Conservation (phyloP, 2,329 filamentous ascomycete species). For the Ophiostoma sp. region DNA sequence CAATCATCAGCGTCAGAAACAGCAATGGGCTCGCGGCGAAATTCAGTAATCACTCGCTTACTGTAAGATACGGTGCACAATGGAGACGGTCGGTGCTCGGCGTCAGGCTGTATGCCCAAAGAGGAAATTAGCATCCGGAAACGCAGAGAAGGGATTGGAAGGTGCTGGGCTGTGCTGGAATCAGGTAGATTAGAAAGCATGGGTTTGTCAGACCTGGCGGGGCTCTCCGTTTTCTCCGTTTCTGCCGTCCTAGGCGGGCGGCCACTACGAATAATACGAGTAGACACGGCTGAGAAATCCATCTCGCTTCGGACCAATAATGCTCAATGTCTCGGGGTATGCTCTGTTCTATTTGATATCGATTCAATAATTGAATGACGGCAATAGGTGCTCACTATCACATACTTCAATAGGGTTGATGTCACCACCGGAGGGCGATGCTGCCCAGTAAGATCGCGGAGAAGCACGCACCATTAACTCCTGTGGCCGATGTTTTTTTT, state of each 20-base stretch:
- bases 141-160: not conserved
- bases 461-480: not conserved
- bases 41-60: not conserved
- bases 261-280: not conserved
- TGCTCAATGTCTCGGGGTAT: not conserved
- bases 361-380: no score
- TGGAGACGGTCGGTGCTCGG: not conserved
- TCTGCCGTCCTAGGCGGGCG: not conserved
- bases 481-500: not conserved
- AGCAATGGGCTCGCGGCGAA: not conserved
- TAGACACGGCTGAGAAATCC: conserved; percentile 7
- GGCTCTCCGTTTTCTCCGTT: not conserved
- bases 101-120: conserved; percentile 3
- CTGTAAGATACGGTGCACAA: no score
- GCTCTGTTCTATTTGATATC: no score
- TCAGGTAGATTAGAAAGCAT: conserved; percentile 7
- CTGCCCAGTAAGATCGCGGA: not conserved
- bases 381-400: no score
- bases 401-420: no score
- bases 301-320: conserved; percentile 4
- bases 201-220: not conserved
- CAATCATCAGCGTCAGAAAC: not conserved
- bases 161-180: conserved; percentile 1
- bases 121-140: conserved; percentile 8
- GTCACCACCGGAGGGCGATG: not conserved